phyloP scores from a whole-genome alignment of 2,329 filamentous ascomycete genomes.

The Aureobasidium musti region DNA sequence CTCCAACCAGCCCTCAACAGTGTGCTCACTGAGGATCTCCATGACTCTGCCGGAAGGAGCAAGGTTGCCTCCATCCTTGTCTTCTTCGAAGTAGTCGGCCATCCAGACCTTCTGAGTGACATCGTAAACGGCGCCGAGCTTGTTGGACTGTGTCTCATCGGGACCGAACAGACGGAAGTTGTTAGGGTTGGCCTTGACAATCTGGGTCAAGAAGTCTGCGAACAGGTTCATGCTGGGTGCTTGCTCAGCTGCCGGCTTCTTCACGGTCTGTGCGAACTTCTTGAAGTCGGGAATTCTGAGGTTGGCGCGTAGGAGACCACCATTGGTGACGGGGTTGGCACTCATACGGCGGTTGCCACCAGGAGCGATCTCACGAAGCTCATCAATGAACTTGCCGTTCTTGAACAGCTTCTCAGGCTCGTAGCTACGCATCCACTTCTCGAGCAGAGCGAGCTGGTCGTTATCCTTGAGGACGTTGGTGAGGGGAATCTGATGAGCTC shows the following conservation, averaged over 20 bases:
- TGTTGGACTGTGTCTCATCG: constrained; percentile 81
- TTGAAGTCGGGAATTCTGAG: constrained; percentile 70
- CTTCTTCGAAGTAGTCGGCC: constrained; percentile 75
- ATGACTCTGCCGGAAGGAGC: constrained; percentile 70
- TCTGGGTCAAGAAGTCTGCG: constrained; percentile 65
- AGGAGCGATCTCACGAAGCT: constrained; percentile 66
- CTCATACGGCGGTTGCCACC: constrained; percentile 70
- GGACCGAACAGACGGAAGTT: constrained; percentile 77
- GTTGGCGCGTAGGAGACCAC: constrained; percentile 66
- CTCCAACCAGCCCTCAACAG: constrained; percentile 77
- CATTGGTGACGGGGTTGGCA: constrained; percentile 74
- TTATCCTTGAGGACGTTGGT: constrained; percentile 67
- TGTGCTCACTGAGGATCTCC: constrained; percentile 84
- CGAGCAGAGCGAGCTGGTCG: constrained; percentile 64
- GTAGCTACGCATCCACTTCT: constrained; percentile 77
- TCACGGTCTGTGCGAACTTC: constrained; percentile 64
- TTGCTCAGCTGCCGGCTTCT: constrained; percentile 59
- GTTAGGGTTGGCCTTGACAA: constrained; percentile 63
- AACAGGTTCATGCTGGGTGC: constrained; percentile 70
- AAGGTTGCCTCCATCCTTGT: constrained; percentile 72
- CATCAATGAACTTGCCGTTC: constrained; percentile 62
- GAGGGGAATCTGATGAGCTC: constrained; percentile 75
- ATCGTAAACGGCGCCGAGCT: constrained; percentile 70
- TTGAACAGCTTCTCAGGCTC: constrained; percentile 71
- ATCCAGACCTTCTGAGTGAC: constrained; percentile 79